Evolutionary conservation across 441 rosid species (phyloP), one percentile per base, ranked within the genome.

Genomic region (Raphanus hybrid): DNA sequence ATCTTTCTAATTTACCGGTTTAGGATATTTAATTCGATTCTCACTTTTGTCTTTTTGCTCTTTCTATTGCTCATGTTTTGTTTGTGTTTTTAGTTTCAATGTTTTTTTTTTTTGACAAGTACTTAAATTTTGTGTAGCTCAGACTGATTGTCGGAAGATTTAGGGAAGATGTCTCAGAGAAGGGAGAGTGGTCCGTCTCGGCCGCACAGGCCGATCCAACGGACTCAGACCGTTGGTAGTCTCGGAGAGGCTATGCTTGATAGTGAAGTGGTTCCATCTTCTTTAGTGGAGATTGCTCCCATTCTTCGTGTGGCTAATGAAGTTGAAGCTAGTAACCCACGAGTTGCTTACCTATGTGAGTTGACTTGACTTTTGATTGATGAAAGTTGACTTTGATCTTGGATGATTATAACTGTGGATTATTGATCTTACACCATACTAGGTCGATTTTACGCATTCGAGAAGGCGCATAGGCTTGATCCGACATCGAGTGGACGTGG

Each of bases 271-370:
- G 90, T 91, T 41, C 94, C 97, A 59, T 90, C 94, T 52, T 91
- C 97, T 55, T 82, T 91, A 27, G 89, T 87, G 69, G 88, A 86
- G 84, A 90, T 91, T 80, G 97, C 97, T 71, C 97, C 89, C 0
- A 85, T 91, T 66, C 97, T 91, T 74, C 92, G 97, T 69, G 97
- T 91, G 70, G 97, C 97, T 12, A 91, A 91, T 74, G 92, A 91
- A 83, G 91, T 91, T 4, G 92, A 90, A 85, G 55, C 79, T 79
- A 84, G 85, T 83, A 87, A 91, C 64, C 88, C 86, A 1, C 85
- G 97, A 71, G 92, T 91, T 81, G 92, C 94, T 32, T 90, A 91
- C 84, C 87, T 91, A 72, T 91, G 97, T 90, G 75, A 90, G 94
- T 67, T 73, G 23, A 12, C 52, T 45, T 16, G 59, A 8, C 0